phyloP scores from a whole-genome alignment of 2,329 filamentous ascomycete genomes.

The Aureobasidium namibiae region DNA sequence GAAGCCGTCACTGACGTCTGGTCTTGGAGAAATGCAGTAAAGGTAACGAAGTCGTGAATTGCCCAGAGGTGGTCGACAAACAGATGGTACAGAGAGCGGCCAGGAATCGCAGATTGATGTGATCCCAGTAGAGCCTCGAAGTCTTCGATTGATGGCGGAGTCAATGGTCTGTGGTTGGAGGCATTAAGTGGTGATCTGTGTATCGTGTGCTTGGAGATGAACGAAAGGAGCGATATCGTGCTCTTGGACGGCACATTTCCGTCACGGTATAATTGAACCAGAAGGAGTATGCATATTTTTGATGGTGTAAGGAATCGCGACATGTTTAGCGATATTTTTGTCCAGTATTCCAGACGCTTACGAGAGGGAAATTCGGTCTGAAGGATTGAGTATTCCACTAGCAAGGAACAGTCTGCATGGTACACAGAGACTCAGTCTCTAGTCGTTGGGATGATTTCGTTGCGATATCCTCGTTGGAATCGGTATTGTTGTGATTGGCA shows the following conservation, averaged over 20 bases:
- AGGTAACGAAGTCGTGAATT: conserved; percentile 38
- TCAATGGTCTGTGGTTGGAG: background rate
- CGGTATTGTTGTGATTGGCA: background rate
- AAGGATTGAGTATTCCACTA: background rate
- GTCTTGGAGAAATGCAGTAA: conserved; percentile 11
- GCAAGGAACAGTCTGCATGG: background rate
- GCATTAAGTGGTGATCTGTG: conserved; percentile 15
- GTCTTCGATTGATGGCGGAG: conserved; percentile 34
- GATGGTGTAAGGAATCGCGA: conserved; percentile 80
- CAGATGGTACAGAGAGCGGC: conserved; percentile 77
- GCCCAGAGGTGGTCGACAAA: conserved; percentile 77
- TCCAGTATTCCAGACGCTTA: background rate
- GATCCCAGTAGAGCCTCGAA: conserved; percentile 24
- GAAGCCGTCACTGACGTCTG: conserved; percentile 7
- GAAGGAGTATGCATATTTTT: conserved; percentile 71
- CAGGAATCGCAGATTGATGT: conserved; percentile 51
- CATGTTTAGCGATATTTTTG: conserved; percentile 42
- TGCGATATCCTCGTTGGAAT: background rate
- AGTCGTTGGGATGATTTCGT: background rate
- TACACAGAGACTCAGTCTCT: background rate
- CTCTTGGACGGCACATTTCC: conserved; percentile 18
- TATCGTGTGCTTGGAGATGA: conserved; percentile 61
- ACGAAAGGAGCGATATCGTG: conserved; percentile 65
- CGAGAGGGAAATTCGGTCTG: background rate
- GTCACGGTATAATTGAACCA: conserved; percentile 65